These are phyloP conservation scores for Botrytis medusae DNA, from an alignment of 2,329 filamentous ascomycete genomes.

Conservation along the genomic window DNA sequence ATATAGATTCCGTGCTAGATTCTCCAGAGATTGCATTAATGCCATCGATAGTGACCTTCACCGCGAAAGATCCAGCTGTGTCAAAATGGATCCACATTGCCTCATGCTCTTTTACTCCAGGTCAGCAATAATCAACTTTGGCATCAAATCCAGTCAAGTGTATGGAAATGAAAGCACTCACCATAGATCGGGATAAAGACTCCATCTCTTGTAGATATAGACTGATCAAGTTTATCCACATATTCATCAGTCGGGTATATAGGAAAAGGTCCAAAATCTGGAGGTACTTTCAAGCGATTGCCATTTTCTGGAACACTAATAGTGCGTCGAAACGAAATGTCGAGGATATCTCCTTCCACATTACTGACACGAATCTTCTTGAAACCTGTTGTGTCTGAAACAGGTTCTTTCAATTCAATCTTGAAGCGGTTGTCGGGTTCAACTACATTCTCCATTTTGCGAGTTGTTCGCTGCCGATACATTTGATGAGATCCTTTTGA, in stretches of 20 bases:
- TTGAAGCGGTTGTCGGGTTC: background rate
- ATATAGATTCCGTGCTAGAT: background rate
- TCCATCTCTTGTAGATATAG: constrained; percentile 45
- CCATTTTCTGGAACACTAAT: constrained; percentile 45
- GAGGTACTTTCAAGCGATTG: constrained; percentile 37
- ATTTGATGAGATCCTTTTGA: too few species aligned
- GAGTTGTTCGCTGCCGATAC: too few species aligned
- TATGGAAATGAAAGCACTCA: background rate
- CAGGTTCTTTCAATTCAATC: background rate
- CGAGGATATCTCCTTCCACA: background rate
- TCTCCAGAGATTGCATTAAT: constrained; percentile 46
- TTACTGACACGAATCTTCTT: background rate
- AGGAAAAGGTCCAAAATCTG: constrained; percentile 43
- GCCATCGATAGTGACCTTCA: constrained; percentile 44
- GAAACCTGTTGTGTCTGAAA: background rate
- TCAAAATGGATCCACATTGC: constrained; percentile 47
- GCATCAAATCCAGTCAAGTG: too few species aligned
- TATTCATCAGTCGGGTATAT: constrained; percentile 43
- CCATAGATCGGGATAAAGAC: constrained; percentile 49
- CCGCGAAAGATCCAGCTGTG: constrained; percentile 36
- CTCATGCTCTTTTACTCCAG: constrained; percentile 38
- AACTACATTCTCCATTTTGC: too few species aligned
- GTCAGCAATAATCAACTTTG: too few species aligned
- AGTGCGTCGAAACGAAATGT: constrained; percentile 44
- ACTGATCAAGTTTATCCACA: constrained; percentile 37